phyloP scores from a whole-genome alignment of 2,329 filamentous ascomycete species.

The Lasiodiplodia sp. region DNA sequence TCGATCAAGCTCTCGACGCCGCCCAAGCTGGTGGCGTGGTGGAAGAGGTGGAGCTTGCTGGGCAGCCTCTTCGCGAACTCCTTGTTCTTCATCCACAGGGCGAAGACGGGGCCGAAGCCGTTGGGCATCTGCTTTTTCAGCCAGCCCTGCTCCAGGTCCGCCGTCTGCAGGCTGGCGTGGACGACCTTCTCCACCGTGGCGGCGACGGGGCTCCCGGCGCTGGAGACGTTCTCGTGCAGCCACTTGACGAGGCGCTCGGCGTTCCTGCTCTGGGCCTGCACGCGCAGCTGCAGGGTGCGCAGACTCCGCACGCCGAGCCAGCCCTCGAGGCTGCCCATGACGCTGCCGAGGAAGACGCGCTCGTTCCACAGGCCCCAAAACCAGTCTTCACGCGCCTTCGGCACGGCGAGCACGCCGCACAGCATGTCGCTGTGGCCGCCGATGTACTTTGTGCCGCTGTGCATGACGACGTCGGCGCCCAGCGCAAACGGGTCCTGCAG shows the following conservation, averaged over 20 bases:
- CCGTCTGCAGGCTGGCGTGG: slow-evolving; percentile 81
- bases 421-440: slow-evolving; percentile 95
- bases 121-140: slow-evolving; percentile 86
- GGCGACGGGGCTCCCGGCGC: slow-evolving; percentile 42
- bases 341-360: slow-evolving; percentile 77
- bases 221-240: slow-evolving; percentile 57
- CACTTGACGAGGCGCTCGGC: slow-evolving; percentile 75
- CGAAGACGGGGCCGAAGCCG: slow-evolving; percentile 89
- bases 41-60: slow-evolving; percentile 80
- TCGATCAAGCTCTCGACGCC: slow-evolving; percentile 96
- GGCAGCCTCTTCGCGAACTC: slow-evolving; percentile 73
- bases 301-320: slow-evolving; percentile 91
- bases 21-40: slow-evolving; percentile 92
- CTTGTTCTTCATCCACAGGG: slow-evolving; percentile 69
- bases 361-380: slow-evolving; percentile 68
- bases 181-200: slow-evolving; percentile 59
- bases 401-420: slow-evolving; percentile 79
- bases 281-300: slow-evolving; percentile 83
- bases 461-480: slow-evolving; percentile 88
- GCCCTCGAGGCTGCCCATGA: slow-evolving; percentile 88
- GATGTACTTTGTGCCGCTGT: slow-evolving; percentile 94
- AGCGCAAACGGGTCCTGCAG: slow-evolving; percentile 83
- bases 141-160: slow-evolving; percentile 65
- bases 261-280: slow-evolving; percentile 77
- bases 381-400: slow-evolving; percentile 35